Conservation (phyloP, 306 rosid species). For the Cajanus cajan region DNA sequence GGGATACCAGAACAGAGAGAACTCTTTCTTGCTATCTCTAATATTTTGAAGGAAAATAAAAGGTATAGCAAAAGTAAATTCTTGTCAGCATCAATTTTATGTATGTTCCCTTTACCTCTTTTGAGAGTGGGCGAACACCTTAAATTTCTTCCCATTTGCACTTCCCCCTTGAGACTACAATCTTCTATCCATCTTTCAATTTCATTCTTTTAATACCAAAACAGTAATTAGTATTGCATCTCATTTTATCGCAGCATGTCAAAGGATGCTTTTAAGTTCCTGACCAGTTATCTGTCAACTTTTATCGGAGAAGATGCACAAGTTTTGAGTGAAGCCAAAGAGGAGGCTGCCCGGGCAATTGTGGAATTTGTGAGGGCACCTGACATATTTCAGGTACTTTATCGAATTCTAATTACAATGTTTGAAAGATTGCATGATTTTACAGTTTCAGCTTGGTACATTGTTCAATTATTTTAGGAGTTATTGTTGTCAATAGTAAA, state of each 20-base stretch:
- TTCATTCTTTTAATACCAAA: background rate
- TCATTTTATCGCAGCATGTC: conserved; percentile 52
- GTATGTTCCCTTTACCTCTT: background rate
- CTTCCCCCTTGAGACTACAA: background rate
- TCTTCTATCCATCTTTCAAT: background rate
- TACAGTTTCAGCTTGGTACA: background rate
- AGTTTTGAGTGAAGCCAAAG: conserved; percentile 75
- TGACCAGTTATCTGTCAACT: conserved; percentile 72
- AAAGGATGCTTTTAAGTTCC: conserved; percentile 79
- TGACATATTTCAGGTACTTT: conserved; percentile 77
- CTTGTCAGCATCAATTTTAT: background rate
- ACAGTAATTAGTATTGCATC: background rate
- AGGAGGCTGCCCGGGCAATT: conserved; percentile 81
- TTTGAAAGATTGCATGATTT: background rate
- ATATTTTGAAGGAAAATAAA: conserved; percentile 81
- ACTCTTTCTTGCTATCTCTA: conserved; percentile 69
- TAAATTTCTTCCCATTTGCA: background rate
- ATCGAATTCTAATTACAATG: conserved; percentile 9
- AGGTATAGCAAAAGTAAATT: conserved; percentile 49
- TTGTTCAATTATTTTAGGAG: background rate
- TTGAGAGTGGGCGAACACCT: background rate
- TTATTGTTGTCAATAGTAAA: background rate
- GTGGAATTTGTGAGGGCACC: conserved; percentile 85
- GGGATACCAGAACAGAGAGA: conserved; percentile 72
- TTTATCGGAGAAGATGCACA: conserved; percentile 74